Percentiles rank a stretch among this genome's conserved stretches.
Evolutionary conservation across 345 rosid species (phyloP).

Genomic region (Populus nigra): DNA sequence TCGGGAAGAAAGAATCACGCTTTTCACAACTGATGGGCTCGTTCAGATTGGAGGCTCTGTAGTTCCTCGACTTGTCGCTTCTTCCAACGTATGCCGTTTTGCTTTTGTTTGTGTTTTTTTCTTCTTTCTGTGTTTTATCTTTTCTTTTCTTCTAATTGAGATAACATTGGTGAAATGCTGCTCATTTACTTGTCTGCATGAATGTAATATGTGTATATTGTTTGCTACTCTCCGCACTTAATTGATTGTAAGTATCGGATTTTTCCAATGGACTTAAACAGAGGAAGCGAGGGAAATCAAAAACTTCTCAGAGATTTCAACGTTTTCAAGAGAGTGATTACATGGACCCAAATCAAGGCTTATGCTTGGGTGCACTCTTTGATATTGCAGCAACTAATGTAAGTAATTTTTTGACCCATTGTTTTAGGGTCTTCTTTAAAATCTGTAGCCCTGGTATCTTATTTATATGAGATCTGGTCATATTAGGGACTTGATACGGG

Average conservation of each 20-base stretch:
- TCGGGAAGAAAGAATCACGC: constrained; percentile 73
- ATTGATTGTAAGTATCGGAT: background rate
- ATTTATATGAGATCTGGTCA: constrained; percentile 7
- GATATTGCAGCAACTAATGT: constrained; percentile 95
- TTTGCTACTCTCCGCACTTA: background rate
- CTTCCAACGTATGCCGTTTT: constrained; percentile 51
- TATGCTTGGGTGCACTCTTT: constrained; percentile 83
- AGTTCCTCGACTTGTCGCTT: constrained; percentile 61
- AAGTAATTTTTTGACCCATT: constrained; percentile 18
- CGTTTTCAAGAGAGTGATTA: constrained; percentile 79
- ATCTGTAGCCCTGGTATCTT: constrained; percentile 1
- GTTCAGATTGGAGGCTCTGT: constrained; percentile 85
- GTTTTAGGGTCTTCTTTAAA: background rate
- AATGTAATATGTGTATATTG: background rate
- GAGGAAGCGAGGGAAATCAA: constrained; percentile 58
- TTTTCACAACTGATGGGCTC: constrained; percentile 84
- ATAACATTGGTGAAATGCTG: background rate
- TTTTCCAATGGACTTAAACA: constrained; percentile 20
- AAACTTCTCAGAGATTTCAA: constrained; percentile 43
- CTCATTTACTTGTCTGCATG: background rate
- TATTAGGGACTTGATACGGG: constrained; percentile 89
- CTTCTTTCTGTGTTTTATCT: background rate
- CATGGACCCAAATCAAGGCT: constrained; percentile 83
- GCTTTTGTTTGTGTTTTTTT: background rate
- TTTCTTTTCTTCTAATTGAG: background rate